A percentile compares a stretch with the other conserved stretches of the same genome.
Conservation (phyloP, 768 basidiomycete species). For the Suillus discolor region DNA sequence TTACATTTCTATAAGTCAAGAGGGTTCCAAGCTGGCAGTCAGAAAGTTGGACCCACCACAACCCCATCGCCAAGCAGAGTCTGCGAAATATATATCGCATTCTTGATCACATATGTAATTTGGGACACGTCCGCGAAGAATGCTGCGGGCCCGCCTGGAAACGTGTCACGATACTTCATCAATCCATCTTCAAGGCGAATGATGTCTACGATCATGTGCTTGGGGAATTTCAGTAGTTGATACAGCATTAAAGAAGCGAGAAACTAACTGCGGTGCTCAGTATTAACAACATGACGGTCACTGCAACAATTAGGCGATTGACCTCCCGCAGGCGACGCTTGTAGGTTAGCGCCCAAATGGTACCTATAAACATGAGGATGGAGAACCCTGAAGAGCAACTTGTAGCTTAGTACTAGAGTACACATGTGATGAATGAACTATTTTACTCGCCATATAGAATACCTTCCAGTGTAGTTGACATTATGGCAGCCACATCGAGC, state of each 20-base stretch:
- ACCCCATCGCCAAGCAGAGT: constrained; percentile 14
- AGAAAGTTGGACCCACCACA: constrained; percentile 7
- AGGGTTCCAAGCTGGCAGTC: neutral
- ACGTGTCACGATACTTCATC: constrained; percentile 20
- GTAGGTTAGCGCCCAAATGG: constrained; percentile 20
- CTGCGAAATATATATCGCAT: constrained; percentile 22
- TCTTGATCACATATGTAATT: constrained; percentile 28
- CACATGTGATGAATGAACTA: neutral
- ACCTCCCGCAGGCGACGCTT: constrained; percentile 11
- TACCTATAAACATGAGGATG: constrained; percentile 26
- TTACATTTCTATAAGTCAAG: neutral
- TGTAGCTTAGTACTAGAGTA: neutral
- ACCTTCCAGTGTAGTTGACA: constrained; percentile 24
- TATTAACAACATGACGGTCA: constrained; percentile 21
- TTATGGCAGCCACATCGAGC: constrained; percentile 22
- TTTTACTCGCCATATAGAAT: constrained; percentile 24
- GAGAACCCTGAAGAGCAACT: constrained; percentile 23
- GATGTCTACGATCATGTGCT: constrained; percentile 21
- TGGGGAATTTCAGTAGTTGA: neutral
- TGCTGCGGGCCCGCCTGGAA: constrained; percentile 24
- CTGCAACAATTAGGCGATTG: constrained; percentile 18
- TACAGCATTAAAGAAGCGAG: neutral
- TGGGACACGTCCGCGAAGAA: constrained; percentile 27
- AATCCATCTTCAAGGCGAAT: constrained; percentile 22
- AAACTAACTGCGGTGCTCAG: constrained; percentile 24